phyloP scores from a whole-genome alignment of 2,329 filamentous ascomycete species.

The Alternaria postmessia region DNA sequence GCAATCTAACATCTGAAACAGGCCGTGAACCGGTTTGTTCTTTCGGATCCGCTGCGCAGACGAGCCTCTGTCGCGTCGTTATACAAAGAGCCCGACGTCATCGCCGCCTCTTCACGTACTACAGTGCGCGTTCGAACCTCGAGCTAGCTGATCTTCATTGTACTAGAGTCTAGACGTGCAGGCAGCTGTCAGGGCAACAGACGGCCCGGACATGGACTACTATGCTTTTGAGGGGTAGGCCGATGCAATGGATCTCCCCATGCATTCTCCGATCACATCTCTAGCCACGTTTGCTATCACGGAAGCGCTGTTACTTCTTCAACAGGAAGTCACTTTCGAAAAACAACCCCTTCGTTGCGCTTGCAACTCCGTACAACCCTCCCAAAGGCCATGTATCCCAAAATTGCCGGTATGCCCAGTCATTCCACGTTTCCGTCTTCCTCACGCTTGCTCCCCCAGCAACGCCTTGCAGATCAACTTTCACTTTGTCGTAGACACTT shows the following conservation, averaged over 20 bases:
- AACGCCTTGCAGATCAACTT: conserved; percentile 53
- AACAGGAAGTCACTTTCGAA: conserved; percentile 45
- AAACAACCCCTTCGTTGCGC: conserved; percentile 45
- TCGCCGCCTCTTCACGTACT: background rate
- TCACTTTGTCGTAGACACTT: conserved; percentile 73
- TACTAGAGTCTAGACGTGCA: background rate
- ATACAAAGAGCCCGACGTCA: conserved; percentile 10
- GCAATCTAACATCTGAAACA: conserved; percentile 2
- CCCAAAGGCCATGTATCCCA: conserved; percentile 50
- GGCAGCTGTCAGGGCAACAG: conserved; percentile 12
- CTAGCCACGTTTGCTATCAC: background rate
- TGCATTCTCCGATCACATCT: background rate
- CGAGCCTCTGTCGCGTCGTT: background rate
- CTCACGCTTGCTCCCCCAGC: conserved; percentile 20
- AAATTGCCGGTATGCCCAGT: conserved; percentile 36
- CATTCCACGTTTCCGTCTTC: conserved; percentile 34
- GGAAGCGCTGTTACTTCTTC: conserved; percentile 30
- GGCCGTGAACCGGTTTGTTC: conserved; percentile 9
- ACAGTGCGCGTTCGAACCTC: background rate
- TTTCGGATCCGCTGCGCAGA: background rate
- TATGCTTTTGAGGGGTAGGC: conserved; percentile 3
- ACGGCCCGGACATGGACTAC: background rate
- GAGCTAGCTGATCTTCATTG: conserved; percentile 1
- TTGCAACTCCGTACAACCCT: conserved; percentile 52
- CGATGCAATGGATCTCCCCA: conserved; percentile 9